Percentiles rank a stretch among this genome's conserved stretches.
phyloP scores from a whole-genome alignment of 2,329 filamentous ascomycete species.

The Immersiporthe knoxdaviesiana region DNA sequence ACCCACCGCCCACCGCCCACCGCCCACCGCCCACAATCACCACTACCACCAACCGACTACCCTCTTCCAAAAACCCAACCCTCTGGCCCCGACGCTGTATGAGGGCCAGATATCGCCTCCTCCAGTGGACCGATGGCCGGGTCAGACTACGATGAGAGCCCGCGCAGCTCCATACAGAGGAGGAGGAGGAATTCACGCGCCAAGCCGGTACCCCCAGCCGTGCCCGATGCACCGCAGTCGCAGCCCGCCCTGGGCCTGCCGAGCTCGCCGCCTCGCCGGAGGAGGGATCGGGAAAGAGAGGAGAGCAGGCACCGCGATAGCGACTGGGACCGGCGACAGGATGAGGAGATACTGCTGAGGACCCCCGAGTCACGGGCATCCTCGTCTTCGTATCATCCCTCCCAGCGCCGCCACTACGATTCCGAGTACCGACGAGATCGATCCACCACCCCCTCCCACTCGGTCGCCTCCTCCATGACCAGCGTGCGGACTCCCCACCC shows the following conservation, averaged over 20 bases:
- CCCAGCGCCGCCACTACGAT: constrained; percentile 20
- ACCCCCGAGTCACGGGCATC: constrained; percentile 28
- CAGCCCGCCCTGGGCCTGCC: constrained; percentile 32
- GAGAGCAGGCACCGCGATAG: constrained; percentile 9
- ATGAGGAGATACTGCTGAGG: constrained; percentile 26
- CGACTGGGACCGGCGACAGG: constrained; percentile 18
- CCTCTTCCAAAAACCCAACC: not conserved
- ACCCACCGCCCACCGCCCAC: not conserved
- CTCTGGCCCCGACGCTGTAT: not conserved
- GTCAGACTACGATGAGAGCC: constrained; percentile 35
- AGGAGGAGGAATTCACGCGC: constrained; percentile 31
- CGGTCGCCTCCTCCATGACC: constrained; percentile 33
- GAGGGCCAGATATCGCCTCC: not conserved
- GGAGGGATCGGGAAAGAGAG: not conserved
- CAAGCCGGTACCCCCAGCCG: constrained; percentile 32
- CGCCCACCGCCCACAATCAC: too few relatives aligned
- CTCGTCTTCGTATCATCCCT: constrained; percentile 26
- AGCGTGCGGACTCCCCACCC: constrained; percentile 38
- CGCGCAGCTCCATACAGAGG: constrained; percentile 33
- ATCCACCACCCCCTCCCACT: constrained; percentile 31
- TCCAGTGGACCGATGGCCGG: constrained; percentile 39
- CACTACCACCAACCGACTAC: not conserved
- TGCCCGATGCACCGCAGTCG: constrained; percentile 37
- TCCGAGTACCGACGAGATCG: constrained; percentile 16
- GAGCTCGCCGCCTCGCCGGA: constrained; percentile 37